Conservation (phyloP, 805 yeast species). For the Metschnikowia continentalis region DNA sequence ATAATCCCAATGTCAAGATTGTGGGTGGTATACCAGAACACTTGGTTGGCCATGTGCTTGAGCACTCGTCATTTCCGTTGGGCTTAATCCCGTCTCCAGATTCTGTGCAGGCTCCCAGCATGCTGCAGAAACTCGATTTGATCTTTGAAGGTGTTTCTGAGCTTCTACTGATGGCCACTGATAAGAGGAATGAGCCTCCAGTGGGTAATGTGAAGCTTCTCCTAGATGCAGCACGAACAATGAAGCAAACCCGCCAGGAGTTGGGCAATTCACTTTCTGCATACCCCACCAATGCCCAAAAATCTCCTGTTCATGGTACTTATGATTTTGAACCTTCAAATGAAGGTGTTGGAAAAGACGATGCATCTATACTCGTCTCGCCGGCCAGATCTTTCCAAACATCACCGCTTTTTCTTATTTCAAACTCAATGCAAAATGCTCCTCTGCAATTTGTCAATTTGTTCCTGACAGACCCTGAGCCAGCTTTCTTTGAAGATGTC, state of each 20-base stretch:
- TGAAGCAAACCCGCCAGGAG: slow-evolving; percentile 13
- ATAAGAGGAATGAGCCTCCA: slow-evolving; percentile 1
- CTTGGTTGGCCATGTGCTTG: slow-evolving; percentile 8
- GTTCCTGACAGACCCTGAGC: slow-evolving; percentile 12
- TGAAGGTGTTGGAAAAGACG: not conserved
- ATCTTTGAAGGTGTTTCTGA: slow-evolving; percentile 35
- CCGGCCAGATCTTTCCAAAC: slow-evolving; percentile 35
- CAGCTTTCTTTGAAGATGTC: slow-evolving; percentile 35
- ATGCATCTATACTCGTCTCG: slow-evolving; percentile 20
- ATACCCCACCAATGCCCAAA: not conserved
- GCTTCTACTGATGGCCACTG: slow-evolving; percentile 19
- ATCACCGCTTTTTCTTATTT: slow-evolving; percentile 44
- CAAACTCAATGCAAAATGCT: slow-evolving; percentile 26
- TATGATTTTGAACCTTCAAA: not conserved
- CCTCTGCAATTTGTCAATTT: slow-evolving; percentile 37
- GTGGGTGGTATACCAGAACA: slow-evolving; percentile 17
- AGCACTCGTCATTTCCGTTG: slow-evolving; percentile 7
- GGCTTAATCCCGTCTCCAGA: slow-evolving; percentile 8
- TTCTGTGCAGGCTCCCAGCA: not conserved
- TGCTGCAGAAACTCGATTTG: slow-evolving; percentile 22
- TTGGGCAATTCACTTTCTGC: not conserved
- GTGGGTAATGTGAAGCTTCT: slow-evolving; percentile 23
- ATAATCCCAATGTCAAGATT: slow-evolving; percentile 14
- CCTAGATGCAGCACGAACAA: slow-evolving; percentile 26
- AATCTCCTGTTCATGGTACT: not conserved